phyloP scores from a whole-genome alignment of 495 filamentous ascomycete species.

The Bryoglossum gracile region DNA sequence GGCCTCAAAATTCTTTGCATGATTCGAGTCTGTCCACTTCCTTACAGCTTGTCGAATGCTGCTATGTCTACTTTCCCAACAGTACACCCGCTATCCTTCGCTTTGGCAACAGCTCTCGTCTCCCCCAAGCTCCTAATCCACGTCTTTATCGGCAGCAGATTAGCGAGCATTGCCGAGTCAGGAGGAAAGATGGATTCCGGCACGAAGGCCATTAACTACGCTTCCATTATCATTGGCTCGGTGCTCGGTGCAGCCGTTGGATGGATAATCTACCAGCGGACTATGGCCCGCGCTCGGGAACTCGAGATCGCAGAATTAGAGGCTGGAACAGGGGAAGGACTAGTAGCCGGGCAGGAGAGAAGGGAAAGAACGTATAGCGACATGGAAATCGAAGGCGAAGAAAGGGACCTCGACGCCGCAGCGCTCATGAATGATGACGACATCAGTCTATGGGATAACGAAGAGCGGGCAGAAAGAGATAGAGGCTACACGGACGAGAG shows the following conservation, averaged over 20 bases:
- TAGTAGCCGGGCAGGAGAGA: constrained; percentile 14
- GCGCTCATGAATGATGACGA: constrained; percentile 49
- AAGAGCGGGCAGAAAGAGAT: constrained; percentile 31
- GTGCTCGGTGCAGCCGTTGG: constrained; percentile 69
- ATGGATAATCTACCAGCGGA: constrained; percentile 78
- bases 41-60: constrained; percentile 92
- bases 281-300: constrained; percentile 74
- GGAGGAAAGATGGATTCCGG: constrained; percentile 52
- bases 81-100: constrained; percentile 68
- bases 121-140: constrained; percentile 85
- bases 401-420: constrained; percentile 21
- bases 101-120: constrained; percentile 67
- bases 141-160: constrained; percentile 73
- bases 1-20: constrained; percentile 84
- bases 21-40: constrained; percentile 88
- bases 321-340: constrained; percentile 23
- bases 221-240: constrained; percentile 63
- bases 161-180: constrained; percentile 64
- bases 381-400: constrained; percentile 4
- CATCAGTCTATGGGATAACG: constrained; percentile 39
- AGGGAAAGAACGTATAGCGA: constrained; percentile 24
- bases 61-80: constrained; percentile 91
- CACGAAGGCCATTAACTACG: constrained; percentile 72
- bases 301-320: constrained; percentile 70
- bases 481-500: constrained; percentile 13